Evolutionary conservation across 495 filamentous ascomycete species (phyloP).

Genomic region (Trichoderma asperelloides): DNA sequence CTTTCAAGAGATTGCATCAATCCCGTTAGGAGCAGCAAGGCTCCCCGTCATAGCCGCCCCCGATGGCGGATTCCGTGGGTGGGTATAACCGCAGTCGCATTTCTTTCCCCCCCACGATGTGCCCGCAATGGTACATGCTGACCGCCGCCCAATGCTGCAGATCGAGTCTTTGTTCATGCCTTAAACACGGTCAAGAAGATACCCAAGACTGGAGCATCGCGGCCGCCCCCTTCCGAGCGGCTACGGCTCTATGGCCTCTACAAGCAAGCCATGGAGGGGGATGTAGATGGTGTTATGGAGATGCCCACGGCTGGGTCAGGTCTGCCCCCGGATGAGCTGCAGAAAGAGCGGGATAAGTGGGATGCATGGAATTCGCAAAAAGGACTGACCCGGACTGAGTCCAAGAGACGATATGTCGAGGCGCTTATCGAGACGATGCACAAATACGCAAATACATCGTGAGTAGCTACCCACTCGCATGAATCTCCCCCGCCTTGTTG

Average conservation of each 20-base stretch:
- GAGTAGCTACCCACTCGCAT: slow-evolving; percentile 17
- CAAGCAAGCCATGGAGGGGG: slow-evolving; percentile 98
- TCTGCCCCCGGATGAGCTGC: slow-evolving; percentile 33
- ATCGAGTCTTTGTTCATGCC: slow-evolving; percentile 97
- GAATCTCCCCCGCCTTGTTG: not conserved
- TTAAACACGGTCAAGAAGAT: slow-evolving; percentile 98
- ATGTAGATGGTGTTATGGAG: slow-evolving; percentile 88
- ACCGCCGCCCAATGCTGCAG: slow-evolving; percentile 34
- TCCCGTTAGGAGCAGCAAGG: not conserved
- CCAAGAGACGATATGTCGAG: slow-evolving; percentile 87
- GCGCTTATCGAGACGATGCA: slow-evolving; percentile 96
- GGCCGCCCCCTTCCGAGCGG: slow-evolving; percentile 77
- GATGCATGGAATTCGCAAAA: slow-evolving; percentile 89
- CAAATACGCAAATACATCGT: slow-evolving; percentile 73
- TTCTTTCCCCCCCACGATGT: slow-evolving; percentile 10
- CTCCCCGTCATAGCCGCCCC: slow-evolving; percentile 5
- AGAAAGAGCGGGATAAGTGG: slow-evolving; percentile 57
- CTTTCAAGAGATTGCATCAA: not conserved
- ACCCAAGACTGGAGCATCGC: slow-evolving; percentile 78
- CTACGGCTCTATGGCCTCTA: slow-evolving; percentile 93
- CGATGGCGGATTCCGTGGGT: slow-evolving; percentile 46
- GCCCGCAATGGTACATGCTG: slow-evolving; percentile 14
- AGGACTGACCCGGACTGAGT: slow-evolving; percentile 76
- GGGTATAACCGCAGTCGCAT: slow-evolving; percentile 21
- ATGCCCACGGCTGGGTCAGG: slow-evolving; percentile 47